A percentile compares a stretch with the other conserved stretches of the same genome.
Conservation (phyloP, 2,329 filamentous ascomycete genomes). For the Colletotrichum nymphaeae region DNA sequence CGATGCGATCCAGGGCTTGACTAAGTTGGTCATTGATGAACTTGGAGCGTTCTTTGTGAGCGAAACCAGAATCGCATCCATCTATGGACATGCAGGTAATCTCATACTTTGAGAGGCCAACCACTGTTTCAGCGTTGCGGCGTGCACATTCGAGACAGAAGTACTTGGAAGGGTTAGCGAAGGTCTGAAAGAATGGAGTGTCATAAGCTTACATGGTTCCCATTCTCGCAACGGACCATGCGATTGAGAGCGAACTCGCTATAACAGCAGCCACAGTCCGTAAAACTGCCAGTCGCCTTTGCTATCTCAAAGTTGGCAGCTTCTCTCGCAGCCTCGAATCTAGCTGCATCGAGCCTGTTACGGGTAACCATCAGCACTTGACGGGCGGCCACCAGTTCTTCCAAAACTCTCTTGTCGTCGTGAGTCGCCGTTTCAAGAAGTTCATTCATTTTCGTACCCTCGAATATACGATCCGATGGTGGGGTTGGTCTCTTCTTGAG, state of each 20-base stretch:
- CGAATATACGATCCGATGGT: conserved; percentile 36
- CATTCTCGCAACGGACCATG: conserved; percentile 73
- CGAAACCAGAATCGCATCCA: conserved; percentile 73
- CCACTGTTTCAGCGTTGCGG: conserved; percentile 72
- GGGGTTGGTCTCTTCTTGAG: conserved; percentile 45
- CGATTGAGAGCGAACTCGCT: conserved; percentile 73
- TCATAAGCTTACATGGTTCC: conserved; percentile 58
- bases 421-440: conserved; percentile 28
- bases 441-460: conserved; percentile 37
- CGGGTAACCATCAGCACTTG: conserved; percentile 30
- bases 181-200: neutral
- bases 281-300: conserved; percentile 61
- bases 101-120: conserved; percentile 76
- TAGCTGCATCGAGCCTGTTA: conserved; percentile 37
- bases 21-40: conserved; percentile 70
- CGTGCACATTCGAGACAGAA: conserved; percentile 78
- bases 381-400: conserved; percentile 54
- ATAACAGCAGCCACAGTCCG: conserved; percentile 82
- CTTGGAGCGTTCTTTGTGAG: conserved; percentile 61
- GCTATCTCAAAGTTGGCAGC: conserved; percentile 54
- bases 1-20: conserved; percentile 74
- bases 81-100: conserved; percentile 78
- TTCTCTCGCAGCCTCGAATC: conserved; percentile 48
- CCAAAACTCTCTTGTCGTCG: conserved; percentile 44
- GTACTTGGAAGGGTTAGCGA: conserved; percentile 48